A percentile compares a stretch with the other conserved stretches of the same genome.
Evolutionary conservation across 257 asterid species (phyloP).

Genomic region (Catharanthus roseus): DNA sequence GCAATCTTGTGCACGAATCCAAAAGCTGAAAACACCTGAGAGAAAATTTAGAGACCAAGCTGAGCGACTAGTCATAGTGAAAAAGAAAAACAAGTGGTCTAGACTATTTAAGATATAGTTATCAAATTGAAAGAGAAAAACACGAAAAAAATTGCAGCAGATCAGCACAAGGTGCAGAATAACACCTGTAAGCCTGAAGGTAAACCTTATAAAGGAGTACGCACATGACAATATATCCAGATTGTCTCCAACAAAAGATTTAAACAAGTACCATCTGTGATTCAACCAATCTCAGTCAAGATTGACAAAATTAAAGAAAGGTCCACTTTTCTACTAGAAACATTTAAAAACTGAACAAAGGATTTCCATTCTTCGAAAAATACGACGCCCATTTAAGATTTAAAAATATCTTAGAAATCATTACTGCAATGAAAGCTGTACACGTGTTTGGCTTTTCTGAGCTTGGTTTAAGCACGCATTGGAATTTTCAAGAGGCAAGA

Average conservation of each 20-base stretch:
- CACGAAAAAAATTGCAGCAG: conserved; percentile 14
- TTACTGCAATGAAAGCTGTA: background rate
- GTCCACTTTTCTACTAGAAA: conserved; percentile 18
- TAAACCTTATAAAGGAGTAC: conserved; percentile 58
- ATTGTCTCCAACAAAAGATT: conserved; percentile 59
- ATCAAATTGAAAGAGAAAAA: background rate
- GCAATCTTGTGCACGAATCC: conserved; percentile 88
- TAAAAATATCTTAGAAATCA: background rate
- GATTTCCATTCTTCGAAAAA: background rate
- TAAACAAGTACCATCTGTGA: conserved; percentile 59
- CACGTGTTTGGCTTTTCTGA: background rate
- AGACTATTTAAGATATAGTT: background rate
- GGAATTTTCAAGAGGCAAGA: background rate
- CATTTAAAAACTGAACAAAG: conserved; percentile 14
- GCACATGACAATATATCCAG: conserved; percentile 52
- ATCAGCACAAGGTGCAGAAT: conserved; percentile 39
- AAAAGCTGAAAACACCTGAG: conserved; percentile 81
- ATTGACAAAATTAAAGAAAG: conserved; percentile 28
- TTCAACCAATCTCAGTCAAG: conserved; percentile 46
- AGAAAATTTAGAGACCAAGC: background rate
- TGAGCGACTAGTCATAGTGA: conserved; percentile 13
- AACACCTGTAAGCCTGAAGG: conserved; percentile 53
- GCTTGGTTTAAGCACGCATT: background rate
- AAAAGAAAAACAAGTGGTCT: background rate
- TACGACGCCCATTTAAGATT: background rate